Evolutionary conservation across 176 grass and related monocot genomes (phyloP).

Genomic region (Pontederia crassipes): DNA sequence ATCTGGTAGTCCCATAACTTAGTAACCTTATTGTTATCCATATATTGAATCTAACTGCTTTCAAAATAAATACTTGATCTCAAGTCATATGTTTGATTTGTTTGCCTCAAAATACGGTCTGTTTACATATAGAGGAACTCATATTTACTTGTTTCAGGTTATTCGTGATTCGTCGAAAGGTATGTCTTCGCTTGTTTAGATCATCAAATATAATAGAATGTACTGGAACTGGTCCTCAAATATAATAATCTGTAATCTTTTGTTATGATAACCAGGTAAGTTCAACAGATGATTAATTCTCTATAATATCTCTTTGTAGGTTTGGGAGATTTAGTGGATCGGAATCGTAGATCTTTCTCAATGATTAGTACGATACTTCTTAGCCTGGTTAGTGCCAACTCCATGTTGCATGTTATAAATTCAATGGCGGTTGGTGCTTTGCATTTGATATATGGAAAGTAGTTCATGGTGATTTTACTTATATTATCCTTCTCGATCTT

Average conservation of each 20-base stretch:
- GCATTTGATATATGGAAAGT: conserved; percentile 12
- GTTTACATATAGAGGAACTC: not conserved
- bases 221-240: no score
- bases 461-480: not conserved
- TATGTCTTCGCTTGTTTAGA: not conserved
- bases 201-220: not conserved
- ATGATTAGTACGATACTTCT: conserved; percentile 76
- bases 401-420: conserved; percentile 4
- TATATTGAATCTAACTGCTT: no score
- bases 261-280: no score
- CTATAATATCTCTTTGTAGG: conserved; percentile 26
- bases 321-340: conserved; percentile 68
- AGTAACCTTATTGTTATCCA: no score
- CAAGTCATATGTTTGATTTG: no score
- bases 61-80: no score
- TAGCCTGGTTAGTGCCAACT: conserved; percentile 56
- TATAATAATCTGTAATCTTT: no score
- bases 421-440: not conserved
- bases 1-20: no score
- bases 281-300: not conserved
- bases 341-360: conserved; percentile 59
- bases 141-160: conserved; percentile 12
- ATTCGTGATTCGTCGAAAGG: conserved; percentile 14
- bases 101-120: not conserved
- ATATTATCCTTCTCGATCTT: no score